Conservation (phyloP, 192 early-diverging fungal genomes). For the Tieghemiomyces parasiticus region DNA sequence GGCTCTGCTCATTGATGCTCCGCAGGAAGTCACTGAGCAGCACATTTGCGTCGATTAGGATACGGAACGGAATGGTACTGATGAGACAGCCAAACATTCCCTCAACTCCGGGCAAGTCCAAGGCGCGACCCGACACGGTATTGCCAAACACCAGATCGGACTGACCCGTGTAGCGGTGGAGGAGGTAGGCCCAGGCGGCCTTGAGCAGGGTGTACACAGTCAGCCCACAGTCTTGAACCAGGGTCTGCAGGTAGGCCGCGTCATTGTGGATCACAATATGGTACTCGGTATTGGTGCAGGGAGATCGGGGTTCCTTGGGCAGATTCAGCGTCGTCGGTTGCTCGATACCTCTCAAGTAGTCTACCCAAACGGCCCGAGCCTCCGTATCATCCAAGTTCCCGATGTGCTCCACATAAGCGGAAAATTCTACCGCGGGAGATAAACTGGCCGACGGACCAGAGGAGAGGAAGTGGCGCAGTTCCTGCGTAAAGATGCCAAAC, state of each 20-base stretch:
- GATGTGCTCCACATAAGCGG: not conserved
- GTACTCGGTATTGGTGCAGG: not conserved
- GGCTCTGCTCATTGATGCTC: not conserved
- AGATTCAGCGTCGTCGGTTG: too few species aligned
- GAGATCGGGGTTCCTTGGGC: not conserved
- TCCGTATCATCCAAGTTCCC: not conserved
- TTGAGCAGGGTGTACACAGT: not conserved
- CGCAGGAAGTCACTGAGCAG: not conserved
- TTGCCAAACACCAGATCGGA: not conserved
- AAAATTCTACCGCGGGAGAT: not conserved
- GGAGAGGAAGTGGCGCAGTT: not conserved
- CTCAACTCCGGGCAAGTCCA: not conserved
- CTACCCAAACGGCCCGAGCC: not conserved
- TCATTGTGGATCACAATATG: not conserved
- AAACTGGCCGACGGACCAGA: not conserved
- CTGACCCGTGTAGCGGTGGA: not conserved
- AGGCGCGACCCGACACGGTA: not conserved
- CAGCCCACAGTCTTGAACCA: not conserved
- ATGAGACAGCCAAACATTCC: not conserved
- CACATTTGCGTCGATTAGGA: not conserved
- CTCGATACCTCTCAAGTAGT: not conserved
- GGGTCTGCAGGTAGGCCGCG: not conserved
- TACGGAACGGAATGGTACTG: not conserved
- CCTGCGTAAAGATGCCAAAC: not conserved
- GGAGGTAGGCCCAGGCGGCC: not conserved